A percentile compares a stretch with the other conserved stretches of the same genome.
Conservation (phyloP, 225 moss, liverwort and hornwort species). For the Marchantia polymorpha region DNA sequence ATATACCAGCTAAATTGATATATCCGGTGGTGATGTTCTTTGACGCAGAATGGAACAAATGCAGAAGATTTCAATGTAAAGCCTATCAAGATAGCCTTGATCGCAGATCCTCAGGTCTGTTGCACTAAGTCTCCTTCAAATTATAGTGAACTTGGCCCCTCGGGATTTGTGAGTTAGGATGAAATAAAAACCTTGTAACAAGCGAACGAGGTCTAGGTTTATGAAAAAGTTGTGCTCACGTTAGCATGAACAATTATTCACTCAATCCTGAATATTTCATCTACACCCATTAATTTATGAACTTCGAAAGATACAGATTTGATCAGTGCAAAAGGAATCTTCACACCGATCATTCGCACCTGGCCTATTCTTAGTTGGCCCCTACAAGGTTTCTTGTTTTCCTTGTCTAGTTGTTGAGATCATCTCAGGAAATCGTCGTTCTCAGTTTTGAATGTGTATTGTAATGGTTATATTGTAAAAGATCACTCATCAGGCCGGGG, state of each 20-base stretch:
- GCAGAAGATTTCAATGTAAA: slow-evolving; percentile 30
- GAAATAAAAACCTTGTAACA: background rate
- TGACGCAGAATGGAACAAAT: slow-evolving; percentile 43
- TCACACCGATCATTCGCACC: too few species aligned
- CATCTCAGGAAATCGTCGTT: background rate
- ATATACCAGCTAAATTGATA: too few species aligned
- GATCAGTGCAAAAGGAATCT: too few species aligned
- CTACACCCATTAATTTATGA: too few species aligned
- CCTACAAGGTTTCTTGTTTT: background rate
- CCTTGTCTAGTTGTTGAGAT: background rate
- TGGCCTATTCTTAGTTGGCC: too few species aligned
- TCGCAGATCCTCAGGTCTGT: slow-evolving; percentile 77
- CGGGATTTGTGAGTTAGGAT: background rate
- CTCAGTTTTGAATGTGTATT: background rate
- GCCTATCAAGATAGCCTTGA: slow-evolving; percentile 55
- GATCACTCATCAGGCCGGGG: slow-evolving; percentile 2
- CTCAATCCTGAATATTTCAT: too few species aligned
- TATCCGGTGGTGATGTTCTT: slow-evolving; percentile 10
- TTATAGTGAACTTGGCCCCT: background rate
- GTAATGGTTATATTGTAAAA: background rate
- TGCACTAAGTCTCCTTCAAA: background rate
- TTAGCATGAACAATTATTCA: background rate
- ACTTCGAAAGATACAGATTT: too few species aligned
- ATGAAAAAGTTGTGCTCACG: background rate
- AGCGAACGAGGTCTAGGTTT: background rate